Evolutionary conservation across 768 basidiomycete species (phyloP), one percentile per base, ranked within the genome.

Genomic region (Boletus vinaceobasis): DNA sequence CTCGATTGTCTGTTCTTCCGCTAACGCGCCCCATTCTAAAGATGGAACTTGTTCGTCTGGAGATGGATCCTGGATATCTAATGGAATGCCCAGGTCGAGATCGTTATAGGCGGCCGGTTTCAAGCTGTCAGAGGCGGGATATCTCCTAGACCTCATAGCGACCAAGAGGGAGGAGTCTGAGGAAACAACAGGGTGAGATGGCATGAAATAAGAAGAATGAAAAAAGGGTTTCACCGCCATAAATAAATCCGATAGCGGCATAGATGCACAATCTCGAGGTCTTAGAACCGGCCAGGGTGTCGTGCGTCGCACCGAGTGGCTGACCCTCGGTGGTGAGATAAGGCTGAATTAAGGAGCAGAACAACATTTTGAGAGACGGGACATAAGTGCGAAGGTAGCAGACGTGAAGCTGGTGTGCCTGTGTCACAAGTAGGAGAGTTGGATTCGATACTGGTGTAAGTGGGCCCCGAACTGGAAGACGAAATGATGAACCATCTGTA

Each of bases 401-500:
- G 43, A 85, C 64, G 47, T 80, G 75, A 19, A 85, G 70, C 33
- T 75, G 76, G 47, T 84, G 81, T 52, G 82, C 76, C 68, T 88
- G 81, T 0, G 86, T 87, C 15, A 90, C 81, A 13, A 88, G 73
- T 11, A 87, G 58, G 40, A 90, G 73, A 8, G 79, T 79, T n/a
- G 81, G 78, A 44, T 73, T 75, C 17, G 80, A 77, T 2, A 82
- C 66, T 5, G 81, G 81, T 17, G 79, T 77, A 10, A 60, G 60
- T 17, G 87, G 86, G 2, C 88, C 88, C 32, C 78, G 75, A 5
- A 74, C 71, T 43, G 86, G 84, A 21, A 86, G 73, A 50, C 87
- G 85, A 35, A 64, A 71, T 4, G 79, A 75, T 17, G 71, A 68
- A n/a, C 79, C 81, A 43, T 74, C 65, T 11, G 70, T 60, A 43